phyloP scores from a whole-genome alignment of 208 protist species.

The Naegleria lovaniensis region DNA sequence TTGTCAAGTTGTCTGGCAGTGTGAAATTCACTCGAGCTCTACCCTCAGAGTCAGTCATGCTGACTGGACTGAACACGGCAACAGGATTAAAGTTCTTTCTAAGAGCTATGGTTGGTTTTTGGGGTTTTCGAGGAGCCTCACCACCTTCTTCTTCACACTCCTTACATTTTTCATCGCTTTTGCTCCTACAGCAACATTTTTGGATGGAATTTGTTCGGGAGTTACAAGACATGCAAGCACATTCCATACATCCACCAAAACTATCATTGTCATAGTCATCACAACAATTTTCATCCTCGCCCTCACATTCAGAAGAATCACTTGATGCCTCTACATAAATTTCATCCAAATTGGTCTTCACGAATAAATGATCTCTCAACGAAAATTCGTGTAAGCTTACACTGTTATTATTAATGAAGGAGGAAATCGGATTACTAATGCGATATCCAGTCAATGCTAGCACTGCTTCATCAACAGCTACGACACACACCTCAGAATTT shows the following conservation, averaged over 20 bases:
- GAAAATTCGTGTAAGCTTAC: background rate
- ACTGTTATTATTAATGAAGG: background rate
- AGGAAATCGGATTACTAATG: background rate
- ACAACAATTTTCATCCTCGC: background rate
- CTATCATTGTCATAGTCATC: background rate
- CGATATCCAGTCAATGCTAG: background rate
- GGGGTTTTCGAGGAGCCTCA: background rate
- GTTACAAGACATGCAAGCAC: background rate
- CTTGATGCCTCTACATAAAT: background rate
- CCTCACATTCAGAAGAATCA: background rate
- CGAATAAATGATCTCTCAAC: background rate
- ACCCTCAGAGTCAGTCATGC: constrained; percentile 11
- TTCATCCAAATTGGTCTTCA: background rate
- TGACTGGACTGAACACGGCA: background rate
- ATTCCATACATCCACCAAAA: background rate
- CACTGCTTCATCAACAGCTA: constrained; percentile 11
- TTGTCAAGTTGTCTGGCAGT: constrained; percentile 38
- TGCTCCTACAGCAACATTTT: too few species aligned
- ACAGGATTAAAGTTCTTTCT: constrained; percentile 27
- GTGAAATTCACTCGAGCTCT: background rate
- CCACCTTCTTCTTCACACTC: background rate
- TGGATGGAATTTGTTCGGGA: background rate
- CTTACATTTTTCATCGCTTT: too few species aligned
- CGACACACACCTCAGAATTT: background rate
- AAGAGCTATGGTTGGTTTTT: background rate